A percentile compares a stretch with the other conserved stretches of the same genome.
phyloP scores from a whole-genome alignment of 139 green algal species.

The Coccomyxa sp. region DNA sequence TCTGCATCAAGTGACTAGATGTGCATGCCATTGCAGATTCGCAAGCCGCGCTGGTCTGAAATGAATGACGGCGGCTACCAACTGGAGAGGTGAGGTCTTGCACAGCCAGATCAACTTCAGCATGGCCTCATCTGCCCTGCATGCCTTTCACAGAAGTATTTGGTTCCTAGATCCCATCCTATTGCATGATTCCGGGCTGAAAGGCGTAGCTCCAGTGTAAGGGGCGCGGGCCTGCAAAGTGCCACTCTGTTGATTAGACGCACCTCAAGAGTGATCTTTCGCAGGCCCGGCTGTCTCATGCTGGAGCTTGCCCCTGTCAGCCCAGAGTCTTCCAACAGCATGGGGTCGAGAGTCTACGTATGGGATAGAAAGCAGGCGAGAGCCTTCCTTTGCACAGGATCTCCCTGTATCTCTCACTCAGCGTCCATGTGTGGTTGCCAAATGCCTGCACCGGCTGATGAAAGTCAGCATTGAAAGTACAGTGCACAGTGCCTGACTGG shows the following conservation, averaged over 20 bases:
- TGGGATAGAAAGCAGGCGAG: neutral
- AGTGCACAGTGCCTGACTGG: neutral
- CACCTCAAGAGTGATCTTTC: neutral
- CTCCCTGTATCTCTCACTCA: neutral
- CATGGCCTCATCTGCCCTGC: too few relatives aligned
- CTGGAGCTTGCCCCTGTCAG: constrained; percentile 2
- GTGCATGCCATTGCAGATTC: too few relatives aligned
- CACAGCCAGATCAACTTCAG: too few relatives aligned
- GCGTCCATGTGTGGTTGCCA: neutral
- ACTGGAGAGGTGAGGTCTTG: too few relatives aligned
- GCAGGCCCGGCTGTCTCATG: neutral
- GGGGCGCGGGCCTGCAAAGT: too few relatives aligned
- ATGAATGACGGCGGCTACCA: neutral
- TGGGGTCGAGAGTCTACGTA: neutral
- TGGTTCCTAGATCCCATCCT: too few relatives aligned
- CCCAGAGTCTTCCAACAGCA: neutral
- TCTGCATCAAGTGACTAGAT: too few relatives aligned
- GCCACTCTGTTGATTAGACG: too few relatives aligned
- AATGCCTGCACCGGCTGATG: neutral
- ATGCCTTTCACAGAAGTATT: too few relatives aligned
- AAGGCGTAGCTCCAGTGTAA: too few relatives aligned
- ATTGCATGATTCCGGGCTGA: too few relatives aligned
- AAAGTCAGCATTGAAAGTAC: neutral
- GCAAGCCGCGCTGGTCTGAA: neutral
- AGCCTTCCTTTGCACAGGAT: neutral